Evolutionary conservation across 495 filamentous ascomycete species (phyloP), one percentile per base, ranked within the genome.

Genomic region (Penicillium psychrofluorescens): DNA sequence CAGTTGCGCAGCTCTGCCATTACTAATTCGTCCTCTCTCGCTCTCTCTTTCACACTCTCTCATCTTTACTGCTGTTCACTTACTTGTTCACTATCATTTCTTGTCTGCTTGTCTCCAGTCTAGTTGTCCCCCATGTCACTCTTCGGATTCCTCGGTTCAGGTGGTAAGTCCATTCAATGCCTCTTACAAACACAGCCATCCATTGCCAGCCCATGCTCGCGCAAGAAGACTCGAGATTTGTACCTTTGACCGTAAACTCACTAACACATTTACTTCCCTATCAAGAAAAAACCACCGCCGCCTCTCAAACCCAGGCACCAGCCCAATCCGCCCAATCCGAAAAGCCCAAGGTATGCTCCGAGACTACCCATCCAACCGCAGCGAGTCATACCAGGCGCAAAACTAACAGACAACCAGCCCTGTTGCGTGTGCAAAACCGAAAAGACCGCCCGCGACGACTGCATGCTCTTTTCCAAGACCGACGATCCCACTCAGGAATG

Each of bases 401-500:
- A 12, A 34, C 32, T 11, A 34, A 34, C n/a, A 11, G 32, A 34
- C 32, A 15, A 30, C 43, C 59, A 95, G 89, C 90, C 90, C 30
- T 95, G 90, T 78, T 95, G 91, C 64, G 92, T 98, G 14, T 98
- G 92, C 79, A 95, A 91, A 58, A 77, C 88, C 36, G 92, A 98
- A 66, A 98, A 98, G 64, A 75, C 86, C 45, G 68, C 73, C 47
- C 88, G 92, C 47, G 92, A 98, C 66, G 92, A 98, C 69, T 98
- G 92, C 75, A 96, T 98, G 91, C 85, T 98, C 12, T 95, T 97
- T 68, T 90, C 85, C 44, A 88, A 79, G 49, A 71, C 79, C 49
- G 77, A 80, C 45, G 80, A 94, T 56, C 84, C 90, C 28, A 48
- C 58, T 22, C 76, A 87, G 55, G 88, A 90, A 49, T 98, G 92